Percentiles rank a stretch among this genome's conserved stretches.
These are phyloP conservation scores for Corynespora cassiicola DNA, from an alignment of 2,329 filamentous ascomycete genomes.

Conservation along the genomic window DNA sequence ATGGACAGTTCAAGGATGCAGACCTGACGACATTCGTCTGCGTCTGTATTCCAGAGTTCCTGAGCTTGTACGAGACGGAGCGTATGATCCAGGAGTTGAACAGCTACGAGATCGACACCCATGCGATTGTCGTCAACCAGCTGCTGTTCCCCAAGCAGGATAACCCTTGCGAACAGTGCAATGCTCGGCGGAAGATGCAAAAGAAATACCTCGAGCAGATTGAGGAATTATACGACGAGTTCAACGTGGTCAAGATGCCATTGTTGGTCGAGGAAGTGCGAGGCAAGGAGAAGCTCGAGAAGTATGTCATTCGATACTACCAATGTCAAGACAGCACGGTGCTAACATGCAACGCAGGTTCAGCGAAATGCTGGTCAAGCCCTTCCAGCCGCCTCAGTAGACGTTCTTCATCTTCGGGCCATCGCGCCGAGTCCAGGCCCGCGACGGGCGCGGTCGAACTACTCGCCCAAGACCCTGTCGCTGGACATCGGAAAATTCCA, in stretches of 20 bases:
- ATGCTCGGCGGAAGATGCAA: constrained; percentile 95
- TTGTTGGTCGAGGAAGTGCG: constrained; percentile 93
- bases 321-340: not conserved
- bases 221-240: constrained; percentile 97
- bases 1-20: constrained; percentile 97
- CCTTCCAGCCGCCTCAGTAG: constrained; percentile 70
- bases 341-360: constrained; percentile 57
- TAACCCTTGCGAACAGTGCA: constrained; percentile 93
- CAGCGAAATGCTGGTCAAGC: constrained; percentile 81
- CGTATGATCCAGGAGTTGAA: constrained; percentile 99
- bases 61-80: constrained; percentile 97
- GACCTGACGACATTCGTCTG: constrained; percentile 96
- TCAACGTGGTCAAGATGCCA: constrained; percentile 99
- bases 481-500: no score
- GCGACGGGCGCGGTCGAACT: no score
- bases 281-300: constrained; percentile 91
- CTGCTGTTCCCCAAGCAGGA: constrained; percentile 87
- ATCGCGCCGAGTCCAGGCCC: no score
- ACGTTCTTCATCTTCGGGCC: constrained; percentile 1
- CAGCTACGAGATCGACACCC: constrained; percentile 92
- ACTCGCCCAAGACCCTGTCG: no score
- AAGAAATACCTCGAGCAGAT: constrained; percentile 99
- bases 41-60: constrained; percentile 97
- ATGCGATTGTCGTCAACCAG: constrained; percentile 98
- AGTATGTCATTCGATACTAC: constrained; percentile 44